Evolutionary conservation across 148 eudicot species (phyloP).

Genomic region (Arbutus unedo): DNA sequence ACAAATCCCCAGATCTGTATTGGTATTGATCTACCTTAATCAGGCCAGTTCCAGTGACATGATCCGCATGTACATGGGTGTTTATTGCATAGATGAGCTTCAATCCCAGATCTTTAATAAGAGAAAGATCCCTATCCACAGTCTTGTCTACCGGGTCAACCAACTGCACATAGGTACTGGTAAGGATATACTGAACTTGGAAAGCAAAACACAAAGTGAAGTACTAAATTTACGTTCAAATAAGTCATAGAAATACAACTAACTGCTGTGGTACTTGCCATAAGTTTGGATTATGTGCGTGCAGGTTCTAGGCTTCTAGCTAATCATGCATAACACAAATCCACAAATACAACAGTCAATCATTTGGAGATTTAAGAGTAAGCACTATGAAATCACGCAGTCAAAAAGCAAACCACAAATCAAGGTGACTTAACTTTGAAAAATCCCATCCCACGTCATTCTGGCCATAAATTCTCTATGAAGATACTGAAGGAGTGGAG

Average conservation of each 20-base stretch:
- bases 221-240: not conserved
- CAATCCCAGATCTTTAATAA: slow-evolving; percentile 77
- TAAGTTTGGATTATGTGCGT: not conserved
- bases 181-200: slow-evolving; percentile 1
- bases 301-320: not conserved
- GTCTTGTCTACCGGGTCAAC: slow-evolving; percentile 94
- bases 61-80: slow-evolving; percentile 99
- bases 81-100: slow-evolving; percentile 89
- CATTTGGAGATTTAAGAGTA: not conserved
- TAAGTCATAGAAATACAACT: not conserved
- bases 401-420: not conserved
- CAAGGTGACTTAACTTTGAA: not conserved
- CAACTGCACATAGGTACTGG: slow-evolving; percentile 45
- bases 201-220: slow-evolving; percentile 1
- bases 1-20: not conserved
- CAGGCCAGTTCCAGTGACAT: slow-evolving; percentile 89
- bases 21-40: slow-evolving; percentile 52
- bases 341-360: not conserved
- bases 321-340: not conserved
- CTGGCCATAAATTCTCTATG: not conserved
- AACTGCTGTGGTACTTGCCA: not conserved
- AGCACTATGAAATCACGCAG: not conserved
- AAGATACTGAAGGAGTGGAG: not conserved
- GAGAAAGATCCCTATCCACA: slow-evolving; percentile 80
- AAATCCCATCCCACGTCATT: not conserved